phyloP scores from a whole-genome alignment of 2,329 filamentous ascomycete species.

The Epichloe sylvatica region DNA sequence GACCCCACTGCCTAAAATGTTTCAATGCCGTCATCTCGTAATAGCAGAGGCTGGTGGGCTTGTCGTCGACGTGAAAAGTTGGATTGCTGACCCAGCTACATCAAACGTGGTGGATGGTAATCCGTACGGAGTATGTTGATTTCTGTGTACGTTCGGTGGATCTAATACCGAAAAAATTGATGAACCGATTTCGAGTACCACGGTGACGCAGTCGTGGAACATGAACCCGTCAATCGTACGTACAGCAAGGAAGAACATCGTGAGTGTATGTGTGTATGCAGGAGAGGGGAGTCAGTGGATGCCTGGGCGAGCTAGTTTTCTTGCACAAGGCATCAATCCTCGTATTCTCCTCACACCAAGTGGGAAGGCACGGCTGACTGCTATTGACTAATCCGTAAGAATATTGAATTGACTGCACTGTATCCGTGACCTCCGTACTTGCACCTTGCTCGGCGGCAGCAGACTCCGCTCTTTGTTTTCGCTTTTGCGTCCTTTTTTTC shows the following conservation, averaged over 20 bases:
- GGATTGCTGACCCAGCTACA: too few species aligned
- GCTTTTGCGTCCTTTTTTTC: too few species aligned
- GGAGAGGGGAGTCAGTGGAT: neutral
- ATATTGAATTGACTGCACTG: neutral
- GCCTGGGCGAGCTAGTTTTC: neutral
- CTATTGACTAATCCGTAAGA: too few species aligned
- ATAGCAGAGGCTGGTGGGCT: too few species aligned
- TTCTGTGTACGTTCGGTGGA: neutral
- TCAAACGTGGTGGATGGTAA: too few species aligned
- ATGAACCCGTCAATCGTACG: neutral
- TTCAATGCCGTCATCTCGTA: too few species aligned
- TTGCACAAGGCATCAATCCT: neutral
- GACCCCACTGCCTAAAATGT: too few species aligned
- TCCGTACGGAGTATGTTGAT: too few species aligned
- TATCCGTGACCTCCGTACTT: neutral
- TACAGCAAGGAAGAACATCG: neutral
- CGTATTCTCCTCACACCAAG: slow-evolving; percentile 3
- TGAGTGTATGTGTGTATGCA: neutral
- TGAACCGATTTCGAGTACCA: neutral
- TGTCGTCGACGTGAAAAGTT: too few species aligned
- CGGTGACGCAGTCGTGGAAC: neutral
- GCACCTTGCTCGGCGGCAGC: neutral
- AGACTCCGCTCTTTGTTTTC: too few species aligned
- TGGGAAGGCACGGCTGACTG: slow-evolving; percentile 2
- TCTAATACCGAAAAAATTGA: neutral